phyloP scores from a whole-genome alignment of 345 rosid genomes.

The Xanthoceras sorbifolium region DNA sequence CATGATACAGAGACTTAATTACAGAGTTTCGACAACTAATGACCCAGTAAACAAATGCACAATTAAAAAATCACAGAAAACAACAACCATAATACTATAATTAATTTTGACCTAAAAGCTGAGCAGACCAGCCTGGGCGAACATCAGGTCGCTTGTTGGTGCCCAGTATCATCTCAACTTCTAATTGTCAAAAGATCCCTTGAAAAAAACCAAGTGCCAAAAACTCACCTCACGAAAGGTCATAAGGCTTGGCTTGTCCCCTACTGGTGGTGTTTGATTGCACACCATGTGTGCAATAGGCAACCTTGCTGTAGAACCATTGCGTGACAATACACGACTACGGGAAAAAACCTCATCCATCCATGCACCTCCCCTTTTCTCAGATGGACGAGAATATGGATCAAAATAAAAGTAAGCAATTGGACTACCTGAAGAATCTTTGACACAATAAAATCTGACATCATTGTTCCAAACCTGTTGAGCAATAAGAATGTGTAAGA shows the following conservation, averaged over 20 bases:
- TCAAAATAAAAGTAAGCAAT: slow-evolving; percentile 92
- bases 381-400: slow-evolving; percentile 95
- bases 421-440: slow-evolving; percentile 79
- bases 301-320: slow-evolving; percentile 53
- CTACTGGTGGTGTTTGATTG: slow-evolving; percentile 94
- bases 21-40: neutral
- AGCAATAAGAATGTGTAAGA: slow-evolving; percentile 21
- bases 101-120: slow-evolving; percentile 1
- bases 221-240: slow-evolving; percentile 82
- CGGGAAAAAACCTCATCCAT: slow-evolving; percentile 84
- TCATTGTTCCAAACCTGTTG: slow-evolving; percentile 88
- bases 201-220: neutral
- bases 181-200: slow-evolving; percentile 12
- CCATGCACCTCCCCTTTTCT: slow-evolving; percentile 92
- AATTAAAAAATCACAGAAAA: neutral
- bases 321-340: slow-evolving; percentile 66
- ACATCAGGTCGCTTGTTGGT: neutral
- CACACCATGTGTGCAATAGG: slow-evolving; percentile 95
- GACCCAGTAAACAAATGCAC: neutral
- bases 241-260: slow-evolving; percentile 93
- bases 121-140: neutral
- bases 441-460: slow-evolving; percentile 76
- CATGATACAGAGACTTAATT: neutral
- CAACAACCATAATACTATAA: neutral
- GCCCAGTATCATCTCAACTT: slow-evolving; percentile 10